phyloP scores from a whole-genome alignment of 2,329 filamentous ascomycete species.

The Hypomyces perniciosus region DNA sequence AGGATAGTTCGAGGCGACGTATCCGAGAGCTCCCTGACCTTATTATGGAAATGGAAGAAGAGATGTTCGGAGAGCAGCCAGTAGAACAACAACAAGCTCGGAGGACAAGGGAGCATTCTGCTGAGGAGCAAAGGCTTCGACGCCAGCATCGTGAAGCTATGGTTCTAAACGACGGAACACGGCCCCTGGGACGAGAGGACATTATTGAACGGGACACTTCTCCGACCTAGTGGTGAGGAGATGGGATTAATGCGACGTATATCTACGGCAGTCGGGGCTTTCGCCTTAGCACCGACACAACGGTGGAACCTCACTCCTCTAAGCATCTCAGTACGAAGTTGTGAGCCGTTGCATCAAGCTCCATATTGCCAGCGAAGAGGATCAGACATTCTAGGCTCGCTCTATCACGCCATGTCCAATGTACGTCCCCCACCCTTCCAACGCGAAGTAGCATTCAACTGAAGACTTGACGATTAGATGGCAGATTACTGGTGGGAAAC shows the following conservation, averaged over 20 bases:
- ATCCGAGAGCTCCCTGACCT: constrained; percentile 26
- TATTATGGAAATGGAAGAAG: constrained; percentile 29
- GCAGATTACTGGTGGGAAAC: too few species aligned
- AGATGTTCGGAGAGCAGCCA: constrained; percentile 18
- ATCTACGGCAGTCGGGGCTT: background rate
- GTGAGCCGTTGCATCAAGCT: background rate
- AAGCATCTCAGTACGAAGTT: background rate
- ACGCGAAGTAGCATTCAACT: too few species aligned
- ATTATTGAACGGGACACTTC: constrained; percentile 57
- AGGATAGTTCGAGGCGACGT: constrained; percentile 23
- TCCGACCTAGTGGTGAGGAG: background rate
- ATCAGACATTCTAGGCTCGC: background rate
- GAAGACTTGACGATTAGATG: too few species aligned
- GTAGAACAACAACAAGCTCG: constrained; percentile 24
- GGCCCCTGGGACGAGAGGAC: constrained; percentile 65
- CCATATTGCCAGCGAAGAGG: background rate
- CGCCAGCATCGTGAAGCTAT: constrained; percentile 80
- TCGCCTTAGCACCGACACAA: too few species aligned
- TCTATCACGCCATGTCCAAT: too few species aligned
- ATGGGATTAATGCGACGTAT: background rate
- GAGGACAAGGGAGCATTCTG: constrained; percentile 45
- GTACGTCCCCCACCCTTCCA: too few species aligned
- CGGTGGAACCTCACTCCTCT: background rate
- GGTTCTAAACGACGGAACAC: constrained; percentile 81
- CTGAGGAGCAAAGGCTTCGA: constrained; percentile 65